These are phyloP conservation scores for Cercospora berteroae DNA, from an alignment of 2,329 filamentous ascomycete species.

Conservation along the genomic window DNA sequence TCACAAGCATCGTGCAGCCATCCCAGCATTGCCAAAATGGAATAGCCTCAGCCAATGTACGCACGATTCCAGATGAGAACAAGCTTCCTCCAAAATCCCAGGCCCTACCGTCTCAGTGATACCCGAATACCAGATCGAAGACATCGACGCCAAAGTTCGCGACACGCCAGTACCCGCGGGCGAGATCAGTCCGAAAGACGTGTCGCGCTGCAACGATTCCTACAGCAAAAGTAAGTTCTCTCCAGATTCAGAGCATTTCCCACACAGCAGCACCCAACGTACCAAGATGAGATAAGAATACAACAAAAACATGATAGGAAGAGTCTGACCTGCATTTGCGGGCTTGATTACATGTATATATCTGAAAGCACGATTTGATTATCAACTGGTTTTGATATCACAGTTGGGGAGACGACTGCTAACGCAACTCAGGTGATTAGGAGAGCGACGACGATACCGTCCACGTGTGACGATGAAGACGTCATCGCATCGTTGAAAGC, in stretches of 20 bases:
- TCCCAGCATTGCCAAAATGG: not conserved
- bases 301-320: slow-evolving; percentile 13
- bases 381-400: not conserved
- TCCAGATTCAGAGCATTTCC: not conserved
- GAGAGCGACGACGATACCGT: slow-evolving; percentile 25
- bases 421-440: slow-evolving; percentile 31
- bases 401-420: slow-evolving; percentile 2
- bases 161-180: too few species aligned
- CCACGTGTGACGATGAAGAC: slow-evolving; percentile 30
- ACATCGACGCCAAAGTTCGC: not conserved
- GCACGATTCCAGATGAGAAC: not conserved
- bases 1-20: not conserved
- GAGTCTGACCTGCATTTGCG: slow-evolving; percentile 21
- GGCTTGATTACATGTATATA: slow-evolving; percentile 7
- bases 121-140: not conserved
- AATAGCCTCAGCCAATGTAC: not conserved
- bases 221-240: not conserved
- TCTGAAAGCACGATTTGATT: slow-evolving; percentile 9
- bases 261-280: not conserved
- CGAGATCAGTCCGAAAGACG: not conserved
- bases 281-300: not conserved
- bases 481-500: slow-evolving; percentile 22
- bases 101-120: not conserved
- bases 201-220: not conserved
- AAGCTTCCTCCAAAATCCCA: not conserved